Base-by-base conservation (phyloP, 2,329 filamentous ascomycete species). In the Calonectria hongkongensis region DNA sequence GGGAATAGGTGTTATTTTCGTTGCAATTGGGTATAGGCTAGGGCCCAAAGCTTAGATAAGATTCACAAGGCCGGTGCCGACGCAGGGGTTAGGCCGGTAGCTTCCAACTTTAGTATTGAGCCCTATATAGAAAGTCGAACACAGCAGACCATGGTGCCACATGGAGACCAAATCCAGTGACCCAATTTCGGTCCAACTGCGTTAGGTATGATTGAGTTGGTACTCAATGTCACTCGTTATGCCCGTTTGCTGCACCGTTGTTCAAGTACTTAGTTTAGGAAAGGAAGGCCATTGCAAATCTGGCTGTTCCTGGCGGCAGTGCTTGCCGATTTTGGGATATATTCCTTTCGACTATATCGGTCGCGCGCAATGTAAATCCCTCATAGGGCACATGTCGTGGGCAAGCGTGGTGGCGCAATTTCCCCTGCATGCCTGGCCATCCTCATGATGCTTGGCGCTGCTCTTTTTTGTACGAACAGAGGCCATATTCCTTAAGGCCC, bases 1-100 rank as follows among this genome's bases (percentile, higher is more conserved):
- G 51, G 39, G 15, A 39, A 51, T 33, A 18, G n/a, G 51, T 56
- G 16, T 36, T 21, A 28, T 45, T 50, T 25, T 71, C 18, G 36
- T 28, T 41, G n/a, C 27, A 43, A 62, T 50, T 8, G 8, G 43
- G 41, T n/a, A n/a, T 28, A 33, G 43, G 16, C 51, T 41, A 16
- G 13, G 18, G 25, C 51, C 18, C 16, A 60, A 41, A 54, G 54
- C 30, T 71, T 50, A 45, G 63, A 62, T 54, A 66, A 51, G 68
- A 51, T 62, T 62, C 48, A 51, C 47, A 62, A 51, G 43, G 45
- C 68, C 63, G 63, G 60, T 50, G 36, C 60, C 33, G 45, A 41
- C 15, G 62, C 50, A 48, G 30, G 50, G 43, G 50, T 41, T 25
- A 27, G 21, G n/a, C 18, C 54, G 15, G 54, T 33, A 30, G 63